Percentiles rank a stretch among this genome's conserved stretches.
Conservation (phyloP, 2,329 filamentous ascomycete species). For the Cladosporium cucumerinum region DNA sequence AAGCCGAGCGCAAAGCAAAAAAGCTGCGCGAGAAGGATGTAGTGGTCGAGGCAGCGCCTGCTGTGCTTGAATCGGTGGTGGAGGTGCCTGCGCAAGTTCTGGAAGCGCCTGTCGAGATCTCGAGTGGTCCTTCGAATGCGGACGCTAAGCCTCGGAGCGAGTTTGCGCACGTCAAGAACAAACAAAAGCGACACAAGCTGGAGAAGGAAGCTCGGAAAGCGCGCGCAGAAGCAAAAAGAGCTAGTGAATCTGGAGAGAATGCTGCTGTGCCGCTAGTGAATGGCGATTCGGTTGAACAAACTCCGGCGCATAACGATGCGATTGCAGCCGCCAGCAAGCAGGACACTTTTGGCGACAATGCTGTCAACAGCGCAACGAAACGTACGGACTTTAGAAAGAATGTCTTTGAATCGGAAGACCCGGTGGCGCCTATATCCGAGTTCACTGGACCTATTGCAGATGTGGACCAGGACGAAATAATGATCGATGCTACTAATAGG, state of each 20-base stretch:
- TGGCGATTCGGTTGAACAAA: background rate
- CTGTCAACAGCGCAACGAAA: background rate
- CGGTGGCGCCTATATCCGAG: background rate
- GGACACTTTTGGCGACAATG: background rate
- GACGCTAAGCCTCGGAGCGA: constrained; percentile 18
- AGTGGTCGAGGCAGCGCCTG: background rate
- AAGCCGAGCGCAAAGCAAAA: constrained; percentile 32
- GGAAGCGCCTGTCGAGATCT: background rate
- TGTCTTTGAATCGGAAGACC: background rate
- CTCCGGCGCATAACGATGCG: background rate
- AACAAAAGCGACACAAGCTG: constrained; percentile 34
- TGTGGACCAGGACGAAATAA: constrained; percentile 4
- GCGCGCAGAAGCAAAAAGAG: constrained; percentile 24
- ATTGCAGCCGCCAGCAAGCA: background rate
- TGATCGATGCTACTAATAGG: constrained; percentile 8
- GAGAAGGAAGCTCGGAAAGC: constrained; percentile 34
- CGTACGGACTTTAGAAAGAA: background rate
- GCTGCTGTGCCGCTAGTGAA: background rate
- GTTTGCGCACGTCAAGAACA: constrained; percentile 31
- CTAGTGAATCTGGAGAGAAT: background rate
- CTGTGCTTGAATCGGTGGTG: background rate
- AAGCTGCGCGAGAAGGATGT: constrained; percentile 22
- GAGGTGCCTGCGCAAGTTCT: background rate
- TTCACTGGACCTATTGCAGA: constrained; percentile 9
- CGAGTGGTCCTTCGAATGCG: background rate